Evolutionary conservation across 2,329 filamentous ascomycete genomes (phyloP).

Genomic region (Colletotrichum sp.): DNA sequence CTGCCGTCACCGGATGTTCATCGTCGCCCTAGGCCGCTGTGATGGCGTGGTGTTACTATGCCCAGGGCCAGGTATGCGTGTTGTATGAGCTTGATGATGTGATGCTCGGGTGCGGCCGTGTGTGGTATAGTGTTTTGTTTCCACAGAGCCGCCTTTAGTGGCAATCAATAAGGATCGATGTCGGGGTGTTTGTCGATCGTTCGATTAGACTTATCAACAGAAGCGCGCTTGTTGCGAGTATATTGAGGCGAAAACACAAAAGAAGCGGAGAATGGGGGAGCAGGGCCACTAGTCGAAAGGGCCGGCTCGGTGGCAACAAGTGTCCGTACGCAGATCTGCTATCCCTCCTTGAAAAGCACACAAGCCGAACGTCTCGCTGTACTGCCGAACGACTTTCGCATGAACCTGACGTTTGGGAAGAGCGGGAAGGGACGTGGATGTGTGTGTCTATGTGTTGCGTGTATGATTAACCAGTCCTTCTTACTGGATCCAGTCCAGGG

Average conservation of each 20-base stretch:
- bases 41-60: neutral
- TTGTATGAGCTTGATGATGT: neutral
- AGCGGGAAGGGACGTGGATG: neutral
- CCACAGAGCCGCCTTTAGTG: neutral
- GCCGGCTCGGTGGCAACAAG: neutral
- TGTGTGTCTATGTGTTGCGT: neutral
- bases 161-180: neutral
- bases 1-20: constrained; percentile 1
- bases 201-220: neutral
- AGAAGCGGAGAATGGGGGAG: neutral
- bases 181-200: constrained; percentile 15
- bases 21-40: neutral
- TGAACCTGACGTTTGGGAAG: constrained; percentile 1
- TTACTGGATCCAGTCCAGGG: constrained; percentile 7
- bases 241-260: neutral
- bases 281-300: neutral
- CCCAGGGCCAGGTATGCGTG: neutral
- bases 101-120: neutral
- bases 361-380: neutral
- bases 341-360: neutral
- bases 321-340: neutral
- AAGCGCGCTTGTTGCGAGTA: constrained; percentile 6
- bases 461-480: neutral
- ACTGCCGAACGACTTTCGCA: neutral
- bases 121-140: constrained; percentile 5